A percentile compares a stretch with the other conserved stretches of the same genome.
Evolutionary conservation across 176 grass and related monocot genomes (phyloP).

Genomic region (Cymbopogon citratus): DNA sequence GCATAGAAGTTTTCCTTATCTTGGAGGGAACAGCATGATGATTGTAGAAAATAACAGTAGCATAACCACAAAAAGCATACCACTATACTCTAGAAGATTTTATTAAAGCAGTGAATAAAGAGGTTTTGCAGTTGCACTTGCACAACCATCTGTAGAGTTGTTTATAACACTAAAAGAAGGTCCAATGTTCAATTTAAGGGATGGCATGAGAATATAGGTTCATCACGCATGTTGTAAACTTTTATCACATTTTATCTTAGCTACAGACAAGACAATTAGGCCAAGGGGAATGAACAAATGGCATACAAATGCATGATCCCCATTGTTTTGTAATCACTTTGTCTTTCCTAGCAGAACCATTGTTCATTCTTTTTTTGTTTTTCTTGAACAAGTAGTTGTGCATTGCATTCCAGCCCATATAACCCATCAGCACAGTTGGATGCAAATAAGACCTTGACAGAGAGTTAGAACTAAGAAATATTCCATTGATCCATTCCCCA

Average conservation of each 20-base stretch:
- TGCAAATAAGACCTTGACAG: neutral
- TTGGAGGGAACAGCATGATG: neutral
- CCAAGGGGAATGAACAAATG: neutral
- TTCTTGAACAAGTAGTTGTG: neutral
- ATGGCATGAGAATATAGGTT: neutral
- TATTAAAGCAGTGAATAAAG: constrained; percentile 11
- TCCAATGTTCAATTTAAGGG: neutral
- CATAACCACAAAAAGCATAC: neutral
- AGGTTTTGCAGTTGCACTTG: neutral
- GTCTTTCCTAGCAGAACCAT: neutral
- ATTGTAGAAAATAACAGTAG: neutral
- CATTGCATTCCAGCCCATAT: neutral
- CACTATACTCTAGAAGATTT: neutral
- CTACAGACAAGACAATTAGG: neutral
- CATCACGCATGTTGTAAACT: neutral
- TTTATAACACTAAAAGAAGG: neutral
- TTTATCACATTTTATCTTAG: neutral
- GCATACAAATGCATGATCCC: neutral
- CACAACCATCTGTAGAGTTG: neutral
- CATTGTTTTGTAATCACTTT: neutral
- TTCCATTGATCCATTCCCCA: neutral
- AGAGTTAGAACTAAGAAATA: neutral
- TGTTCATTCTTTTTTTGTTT: neutral
- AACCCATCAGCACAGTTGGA: neutral
- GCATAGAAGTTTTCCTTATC: neutral